Evolutionary conservation across 192 early-diverging fungal species (phyloP).

Genomic region (Coemansia sp.): DNA sequence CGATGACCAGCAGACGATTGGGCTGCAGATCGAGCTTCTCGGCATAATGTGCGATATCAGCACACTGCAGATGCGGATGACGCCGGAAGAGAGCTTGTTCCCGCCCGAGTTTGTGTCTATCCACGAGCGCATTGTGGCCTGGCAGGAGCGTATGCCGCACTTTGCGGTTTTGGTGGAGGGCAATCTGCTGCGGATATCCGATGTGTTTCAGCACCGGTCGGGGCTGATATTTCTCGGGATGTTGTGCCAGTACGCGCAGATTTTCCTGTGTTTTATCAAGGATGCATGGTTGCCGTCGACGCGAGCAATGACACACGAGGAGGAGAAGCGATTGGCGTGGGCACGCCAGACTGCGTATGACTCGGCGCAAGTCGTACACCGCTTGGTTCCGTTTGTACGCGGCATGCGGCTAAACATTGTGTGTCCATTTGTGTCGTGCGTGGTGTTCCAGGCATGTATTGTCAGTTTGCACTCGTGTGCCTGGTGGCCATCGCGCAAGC

Average conservation of each 20-base stretch:
- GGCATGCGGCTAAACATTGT: conserved; percentile 28
- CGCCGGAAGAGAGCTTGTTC: conserved; percentile 28
- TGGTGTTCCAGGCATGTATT: conserved; percentile 45
- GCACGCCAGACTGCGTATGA: conserved; percentile 23
- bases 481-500: conserved; percentile 12
- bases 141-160: conserved; percentile 25
- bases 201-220: conserved; percentile 2
- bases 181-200: conserved; percentile 8
- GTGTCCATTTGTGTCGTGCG: conserved; percentile 28
- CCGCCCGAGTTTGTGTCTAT: conserved; percentile 12
- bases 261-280: conserved; percentile 43
- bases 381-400: conserved; percentile 38
- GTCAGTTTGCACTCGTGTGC: conserved; percentile 32
- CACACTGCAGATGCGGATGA: conserved; percentile 23
- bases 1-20: conserved; percentile 25
- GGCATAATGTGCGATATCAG: conserved; percentile 38
- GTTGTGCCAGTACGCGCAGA: conserved; percentile 32
- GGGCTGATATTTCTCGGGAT: conserved; percentile 25
- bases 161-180: conserved; percentile 17
- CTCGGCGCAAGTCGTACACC: conserved; percentile 29
- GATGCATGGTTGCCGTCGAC: conserved; percentile 32
- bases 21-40: conserved; percentile 29
- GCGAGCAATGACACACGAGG: conserved; percentile 24
- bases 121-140: conserved; percentile 14
- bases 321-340: conserved; percentile 20